These are phyloP conservation scores for Euphorbia tirucalli DNA, from an alignment of 345 rosid genomes.

Conservation along the genomic window DNA sequence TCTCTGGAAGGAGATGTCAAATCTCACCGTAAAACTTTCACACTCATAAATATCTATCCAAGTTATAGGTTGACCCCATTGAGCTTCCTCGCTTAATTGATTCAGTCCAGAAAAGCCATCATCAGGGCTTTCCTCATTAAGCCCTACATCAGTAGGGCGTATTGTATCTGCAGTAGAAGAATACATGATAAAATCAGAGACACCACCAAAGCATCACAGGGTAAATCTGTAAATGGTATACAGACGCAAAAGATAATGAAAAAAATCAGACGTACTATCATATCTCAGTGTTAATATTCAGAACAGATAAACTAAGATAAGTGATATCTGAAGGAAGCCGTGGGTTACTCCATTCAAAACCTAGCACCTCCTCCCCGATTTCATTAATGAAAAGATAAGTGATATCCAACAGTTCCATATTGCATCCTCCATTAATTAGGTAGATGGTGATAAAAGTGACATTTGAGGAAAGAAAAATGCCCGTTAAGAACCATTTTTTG, in stretches of 20 bases:
- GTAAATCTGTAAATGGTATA: background rate
- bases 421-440: background rate
- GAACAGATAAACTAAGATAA: background rate
- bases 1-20: background rate
- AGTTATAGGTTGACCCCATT: conserved; percentile 94
- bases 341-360: no score
- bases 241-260: background rate
- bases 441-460: background rate
- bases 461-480: background rate
- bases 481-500: background rate
- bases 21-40: conserved; percentile 66
- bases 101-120: conserved; percentile 67
- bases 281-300: background rate
- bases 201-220: background rate
- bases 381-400: background rate
- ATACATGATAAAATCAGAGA: background rate
- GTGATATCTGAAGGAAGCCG: background rate
- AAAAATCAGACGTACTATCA: background rate
- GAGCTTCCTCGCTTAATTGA: conserved; percentile 46
- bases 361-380: no score
- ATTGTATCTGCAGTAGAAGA: conserved; percentile 54
- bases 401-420: background rate
- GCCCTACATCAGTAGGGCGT: conserved; percentile 79
- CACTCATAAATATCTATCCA: conserved; percentile 67
- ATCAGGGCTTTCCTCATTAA: conserved; percentile 59